Conservation (phyloP, 2,329 filamentous ascomycete genomes). For the Periglandula ipomoeae region DNA sequence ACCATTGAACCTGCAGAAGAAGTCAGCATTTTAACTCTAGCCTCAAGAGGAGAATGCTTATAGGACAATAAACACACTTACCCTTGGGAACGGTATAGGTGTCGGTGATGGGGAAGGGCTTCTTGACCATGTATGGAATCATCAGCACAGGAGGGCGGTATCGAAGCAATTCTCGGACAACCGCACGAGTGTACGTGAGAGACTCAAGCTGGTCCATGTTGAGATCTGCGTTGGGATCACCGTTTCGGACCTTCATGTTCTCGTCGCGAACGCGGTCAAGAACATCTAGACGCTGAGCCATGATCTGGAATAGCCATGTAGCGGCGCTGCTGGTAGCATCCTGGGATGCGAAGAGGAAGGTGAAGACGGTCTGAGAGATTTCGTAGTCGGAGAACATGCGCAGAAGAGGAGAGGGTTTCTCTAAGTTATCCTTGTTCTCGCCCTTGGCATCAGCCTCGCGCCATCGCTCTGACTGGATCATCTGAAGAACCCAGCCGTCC, state of each 20-base stretch:
- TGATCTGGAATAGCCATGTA: constrained; percentile 92
- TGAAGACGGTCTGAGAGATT: constrained; percentile 89
- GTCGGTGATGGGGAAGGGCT: constrained; percentile 82
- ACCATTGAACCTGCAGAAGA: constrained; percentile 66
- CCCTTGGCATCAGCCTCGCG: constrained; percentile 69
- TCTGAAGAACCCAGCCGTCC: constrained; percentile 86
- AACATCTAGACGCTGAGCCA: constrained; percentile 88
- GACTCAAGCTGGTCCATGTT: constrained; percentile 82
- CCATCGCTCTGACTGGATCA: constrained; percentile 78
- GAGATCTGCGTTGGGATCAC: constrained; percentile 60
- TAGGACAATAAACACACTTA: constrained; percentile 21
- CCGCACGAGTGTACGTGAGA: constrained; percentile 81
- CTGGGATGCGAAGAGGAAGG: constrained; percentile 94
- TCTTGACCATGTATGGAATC: constrained; percentile 93
- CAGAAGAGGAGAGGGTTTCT: constrained; percentile 76
- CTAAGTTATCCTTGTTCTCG: constrained; percentile 53
- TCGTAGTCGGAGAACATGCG: constrained; percentile 85
- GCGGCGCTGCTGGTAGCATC: constrained; percentile 90
- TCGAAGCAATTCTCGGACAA: constrained; percentile 83
- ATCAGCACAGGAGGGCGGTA: constrained; percentile 95
- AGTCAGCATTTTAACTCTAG: neutral
- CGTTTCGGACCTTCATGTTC: constrained; percentile 68
- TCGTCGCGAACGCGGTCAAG: constrained; percentile 87
- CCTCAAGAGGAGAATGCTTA: neutral
- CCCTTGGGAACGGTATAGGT: constrained; percentile 88